These are phyloP conservation scores for Coccomyxa sp. DNA, from an alignment of 139 green algal genomes.

Conservation along the genomic window DNA sequence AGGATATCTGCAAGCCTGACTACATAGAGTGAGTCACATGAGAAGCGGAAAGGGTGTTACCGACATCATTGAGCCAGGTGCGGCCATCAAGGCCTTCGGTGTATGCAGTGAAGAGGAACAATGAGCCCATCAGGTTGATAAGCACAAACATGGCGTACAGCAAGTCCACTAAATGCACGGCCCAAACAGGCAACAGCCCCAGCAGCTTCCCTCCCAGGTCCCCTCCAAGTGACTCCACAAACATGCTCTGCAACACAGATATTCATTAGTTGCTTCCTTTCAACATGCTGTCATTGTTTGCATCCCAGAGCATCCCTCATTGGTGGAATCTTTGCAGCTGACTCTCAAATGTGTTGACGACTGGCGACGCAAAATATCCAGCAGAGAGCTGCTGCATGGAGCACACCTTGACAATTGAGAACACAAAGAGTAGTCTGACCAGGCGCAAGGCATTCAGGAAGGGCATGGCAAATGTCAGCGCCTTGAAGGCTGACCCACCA, in stretches of 20 bases:
- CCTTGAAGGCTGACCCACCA: no score
- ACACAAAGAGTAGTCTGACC: no score
- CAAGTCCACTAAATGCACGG: background rate
- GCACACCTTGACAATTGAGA: no score
- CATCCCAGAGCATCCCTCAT: no score
- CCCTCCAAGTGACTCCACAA: background rate
- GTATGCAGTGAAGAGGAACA: slow-evolving; percentile 10
- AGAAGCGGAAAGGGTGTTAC: background rate
- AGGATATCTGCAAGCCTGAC: background rate
- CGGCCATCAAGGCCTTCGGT: background rate
- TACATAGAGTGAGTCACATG: background rate
- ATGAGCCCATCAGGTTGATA: slow-evolving; percentile 8
- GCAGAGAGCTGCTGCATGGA: no score
- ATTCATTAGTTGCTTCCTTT: background rate
- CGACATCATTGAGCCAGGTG: slow-evolving; percentile 7
- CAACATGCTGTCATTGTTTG: no score
- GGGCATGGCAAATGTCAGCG: no score
- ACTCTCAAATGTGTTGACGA: no score
- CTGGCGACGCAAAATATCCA: no score
- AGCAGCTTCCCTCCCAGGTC: slow-evolving; percentile 9
- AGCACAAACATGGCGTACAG: slow-evolving; percentile 3
- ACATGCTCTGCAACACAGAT: background rate
- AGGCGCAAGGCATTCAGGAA: no score
- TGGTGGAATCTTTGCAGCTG: no score
- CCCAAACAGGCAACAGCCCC: background rate